Percentiles rank a stretch among this genome's conserved stretches.
phyloP scores from a whole-genome alignment of 2,329 filamentous ascomycete genomes.

The Fusarium austroafricanum region DNA sequence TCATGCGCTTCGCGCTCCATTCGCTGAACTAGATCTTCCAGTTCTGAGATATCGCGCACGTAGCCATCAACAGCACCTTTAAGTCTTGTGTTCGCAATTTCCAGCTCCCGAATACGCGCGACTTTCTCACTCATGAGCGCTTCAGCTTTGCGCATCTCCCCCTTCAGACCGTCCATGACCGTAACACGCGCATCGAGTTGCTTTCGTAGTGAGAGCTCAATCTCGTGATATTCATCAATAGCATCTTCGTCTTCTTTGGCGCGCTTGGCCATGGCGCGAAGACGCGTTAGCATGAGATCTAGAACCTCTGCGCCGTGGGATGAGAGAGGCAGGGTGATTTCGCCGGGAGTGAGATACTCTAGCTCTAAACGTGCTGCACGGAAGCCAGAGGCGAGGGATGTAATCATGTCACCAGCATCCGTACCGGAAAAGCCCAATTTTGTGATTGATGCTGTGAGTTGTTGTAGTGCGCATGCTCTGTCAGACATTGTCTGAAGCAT shows the following conservation, averaged over 20 bases:
- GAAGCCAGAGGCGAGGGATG: slow-evolving; percentile 61
- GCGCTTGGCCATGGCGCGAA: slow-evolving; percentile 62
- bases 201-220: slow-evolving; percentile 66
- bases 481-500: slow-evolving; percentile 62
- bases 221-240: slow-evolving; percentile 70
- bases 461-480: slow-evolving; percentile 59
- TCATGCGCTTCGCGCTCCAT: slow-evolving; percentile 57
- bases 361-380: slow-evolving; percentile 69
- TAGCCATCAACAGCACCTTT: slow-evolving; percentile 65
- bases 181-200: slow-evolving; percentile 66
- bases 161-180: slow-evolving; percentile 61
- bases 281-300: slow-evolving; percentile 62
- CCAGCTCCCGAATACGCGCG: slow-evolving; percentile 58
- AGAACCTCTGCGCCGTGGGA: slow-evolving; percentile 67
- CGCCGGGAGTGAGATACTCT: slow-evolving; percentile 71
- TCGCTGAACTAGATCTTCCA: slow-evolving; percentile 63
- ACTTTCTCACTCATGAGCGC: slow-evolving; percentile 53
- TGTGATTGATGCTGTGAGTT: slow-evolving; percentile 59
- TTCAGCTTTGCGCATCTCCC: slow-evolving; percentile 54
- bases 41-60: slow-evolving; percentile 63
- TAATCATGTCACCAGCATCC: slow-evolving; percentile 62
- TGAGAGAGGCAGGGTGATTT: slow-evolving; percentile 64
- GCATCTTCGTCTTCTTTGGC: slow-evolving; percentile 62
- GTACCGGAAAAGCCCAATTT: slow-evolving; percentile 63
- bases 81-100: slow-evolving; percentile 62